phyloP scores from a whole-genome alignment of 257 asterid species.

The Solanum peruvianum region DNA sequence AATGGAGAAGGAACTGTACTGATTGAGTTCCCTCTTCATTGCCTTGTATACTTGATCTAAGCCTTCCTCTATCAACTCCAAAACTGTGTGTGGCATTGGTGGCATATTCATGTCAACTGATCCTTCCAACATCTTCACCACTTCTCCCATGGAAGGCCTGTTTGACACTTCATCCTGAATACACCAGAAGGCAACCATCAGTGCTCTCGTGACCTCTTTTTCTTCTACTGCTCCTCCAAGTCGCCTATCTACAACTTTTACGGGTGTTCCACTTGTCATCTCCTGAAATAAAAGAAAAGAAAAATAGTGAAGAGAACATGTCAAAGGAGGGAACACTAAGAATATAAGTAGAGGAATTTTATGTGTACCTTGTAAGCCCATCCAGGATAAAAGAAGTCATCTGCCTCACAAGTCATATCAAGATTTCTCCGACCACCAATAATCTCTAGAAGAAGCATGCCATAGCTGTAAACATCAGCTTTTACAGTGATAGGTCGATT shows the following conservation, averaged over 20 bases:
- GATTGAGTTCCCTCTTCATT: conserved; percentile 74
- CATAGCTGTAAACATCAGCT: conserved; percentile 89
- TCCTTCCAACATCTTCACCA: conserved; percentile 78
- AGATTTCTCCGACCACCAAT: conserved; percentile 82
- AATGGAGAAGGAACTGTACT: conserved; percentile 49
- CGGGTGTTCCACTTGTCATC: conserved; percentile 42
- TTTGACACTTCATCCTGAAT: conserved; percentile 59
- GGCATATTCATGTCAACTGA: conserved; percentile 50
- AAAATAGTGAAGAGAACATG: background rate
- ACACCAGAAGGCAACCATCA: conserved; percentile 77
- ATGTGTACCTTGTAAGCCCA: conserved; percentile 89
- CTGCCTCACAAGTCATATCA: conserved; percentile 66
- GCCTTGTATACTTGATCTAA: conserved; percentile 71
- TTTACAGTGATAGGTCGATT: conserved; percentile 78
- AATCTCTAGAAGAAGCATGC: conserved; percentile 84
- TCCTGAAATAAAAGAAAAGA: conserved; percentile 27
- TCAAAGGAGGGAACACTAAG: background rate
- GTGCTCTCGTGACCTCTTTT: conserved; percentile 43
- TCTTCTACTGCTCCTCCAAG: conserved; percentile 49
- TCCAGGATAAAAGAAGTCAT: conserved; percentile 79
- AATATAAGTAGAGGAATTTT: background rate
- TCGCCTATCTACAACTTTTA: conserved; percentile 50
- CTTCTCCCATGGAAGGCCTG: conserved; percentile 92
- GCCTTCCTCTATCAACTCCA: conserved; percentile 81
- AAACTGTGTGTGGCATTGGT: conserved; percentile 72